Evolutionary conservation across 2,329 filamentous ascomycete genomes (phyloP).

Genomic region (Didymella pomorum): DNA sequence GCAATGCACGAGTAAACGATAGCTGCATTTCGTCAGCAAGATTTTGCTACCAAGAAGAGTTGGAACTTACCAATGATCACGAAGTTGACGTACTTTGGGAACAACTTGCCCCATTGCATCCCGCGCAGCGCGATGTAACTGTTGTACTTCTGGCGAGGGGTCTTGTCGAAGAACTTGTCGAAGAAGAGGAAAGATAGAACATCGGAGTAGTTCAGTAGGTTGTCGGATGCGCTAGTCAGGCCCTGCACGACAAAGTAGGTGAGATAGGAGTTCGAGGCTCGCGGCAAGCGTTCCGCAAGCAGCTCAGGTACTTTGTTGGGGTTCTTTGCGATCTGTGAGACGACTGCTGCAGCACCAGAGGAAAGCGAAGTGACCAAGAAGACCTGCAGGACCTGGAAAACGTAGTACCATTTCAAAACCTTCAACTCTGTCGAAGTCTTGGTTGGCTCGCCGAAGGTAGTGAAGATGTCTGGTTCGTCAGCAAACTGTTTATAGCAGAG

Average conservation of each 20-base stretch:
- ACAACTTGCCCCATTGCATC: constrained; percentile 52
- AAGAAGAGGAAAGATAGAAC: constrained; percentile 77
- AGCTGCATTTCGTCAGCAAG: constrained; percentile 57
- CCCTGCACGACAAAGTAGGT: constrained; percentile 96
- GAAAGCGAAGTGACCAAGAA: constrained; percentile 87
- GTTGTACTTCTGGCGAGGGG: constrained; percentile 62
- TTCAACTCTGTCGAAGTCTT: constrained; percentile 82
- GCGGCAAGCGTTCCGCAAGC: constrained; percentile 78
- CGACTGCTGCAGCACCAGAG: constrained; percentile 78
- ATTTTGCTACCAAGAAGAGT: neutral
- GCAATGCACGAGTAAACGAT: constrained; percentile 88
- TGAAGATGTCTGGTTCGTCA: constrained; percentile 71
- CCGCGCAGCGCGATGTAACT: constrained; percentile 44
- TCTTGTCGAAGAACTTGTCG: constrained; percentile 77
- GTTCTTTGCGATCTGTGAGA: constrained; percentile 67
- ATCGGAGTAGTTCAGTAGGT: constrained; percentile 76
- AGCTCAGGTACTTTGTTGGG: constrained; percentile 69
- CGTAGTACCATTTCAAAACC: constrained; percentile 90
- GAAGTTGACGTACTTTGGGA: constrained; percentile 53
- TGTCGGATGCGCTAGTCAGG: constrained; percentile 76
- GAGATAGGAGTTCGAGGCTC: constrained; percentile 91
- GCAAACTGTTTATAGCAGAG: neutral
- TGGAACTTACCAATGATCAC: constrained; percentile 50
- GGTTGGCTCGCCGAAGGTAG: constrained; percentile 80
- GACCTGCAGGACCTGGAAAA: constrained; percentile 88